A percentile compares a stretch with the other conserved stretches of the same genome.
phyloP scores from a whole-genome alignment of 352 stramenopile species.

The Pythium folliculosum region DNA sequence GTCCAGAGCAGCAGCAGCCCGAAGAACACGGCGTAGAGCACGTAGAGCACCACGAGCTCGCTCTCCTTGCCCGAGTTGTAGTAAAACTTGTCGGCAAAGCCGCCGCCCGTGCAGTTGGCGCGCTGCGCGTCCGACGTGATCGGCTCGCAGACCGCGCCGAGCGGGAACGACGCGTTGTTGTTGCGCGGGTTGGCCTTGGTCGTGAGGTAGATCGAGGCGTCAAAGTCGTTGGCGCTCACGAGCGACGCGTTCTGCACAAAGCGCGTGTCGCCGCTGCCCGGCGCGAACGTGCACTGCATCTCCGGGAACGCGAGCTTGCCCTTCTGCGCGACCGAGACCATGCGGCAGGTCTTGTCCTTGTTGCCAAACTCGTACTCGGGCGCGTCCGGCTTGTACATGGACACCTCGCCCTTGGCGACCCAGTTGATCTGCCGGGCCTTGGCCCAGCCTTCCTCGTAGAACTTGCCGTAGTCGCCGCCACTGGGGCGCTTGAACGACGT shows the following conservation, averaged over 20 bases:
- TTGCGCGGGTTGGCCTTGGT: conserved; percentile 32
- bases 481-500: conserved; percentile 60
- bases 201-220: conserved; percentile 21
- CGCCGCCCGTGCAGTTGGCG: not conserved
- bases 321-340: conserved; percentile 27
- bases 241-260: conserved; percentile 31
- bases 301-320: conserved; percentile 12
- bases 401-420: conserved; percentile 44
- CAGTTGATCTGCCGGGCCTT: conserved; percentile 70
- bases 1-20: conserved; percentile 27
- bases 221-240: not conserved
- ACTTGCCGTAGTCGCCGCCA: conserved; percentile 42
- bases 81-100: conserved; percentile 22
- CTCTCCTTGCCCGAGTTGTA: conserved; percentile 28
- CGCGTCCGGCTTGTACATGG: conserved; percentile 45
- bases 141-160: conserved; percentile 20
- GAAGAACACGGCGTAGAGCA: conserved; percentile 29
- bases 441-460: conserved; percentile 70
- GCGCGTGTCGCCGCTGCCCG: conserved; percentile 8
- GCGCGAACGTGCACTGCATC: conserved; percentile 31
- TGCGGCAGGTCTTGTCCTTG: conserved; percentile 19
- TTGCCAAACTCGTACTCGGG: conserved; percentile 30
- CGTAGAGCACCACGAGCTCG: conserved; percentile 30
- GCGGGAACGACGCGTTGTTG: conserved; percentile 30
- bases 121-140: conserved; percentile 6